These are phyloP conservation scores for Boletus mariae DNA, from an alignment of 1,284 basidiomycete genomes.

Conservation along the genomic window DNA sequence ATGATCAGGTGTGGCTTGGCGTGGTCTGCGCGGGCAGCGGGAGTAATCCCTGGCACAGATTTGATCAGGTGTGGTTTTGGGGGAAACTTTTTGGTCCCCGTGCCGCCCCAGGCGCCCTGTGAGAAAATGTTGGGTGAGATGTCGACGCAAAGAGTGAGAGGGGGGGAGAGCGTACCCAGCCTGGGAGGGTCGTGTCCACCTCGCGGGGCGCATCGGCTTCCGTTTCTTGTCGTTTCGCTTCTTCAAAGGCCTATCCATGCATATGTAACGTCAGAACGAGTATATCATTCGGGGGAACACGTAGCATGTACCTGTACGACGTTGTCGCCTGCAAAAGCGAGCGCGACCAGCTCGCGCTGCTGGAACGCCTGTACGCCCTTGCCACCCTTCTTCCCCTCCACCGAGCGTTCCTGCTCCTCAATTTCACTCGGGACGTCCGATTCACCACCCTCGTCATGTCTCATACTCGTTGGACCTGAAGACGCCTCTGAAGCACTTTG, in stretches of 20 bases:
- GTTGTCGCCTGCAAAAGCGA: conserved; percentile 95
- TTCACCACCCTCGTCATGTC: conserved; percentile 27
- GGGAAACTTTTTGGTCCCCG: conserved; percentile 57
- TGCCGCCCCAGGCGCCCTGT: conserved; percentile 90
- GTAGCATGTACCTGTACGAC: conserved; percentile 67
- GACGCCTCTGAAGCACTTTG: conserved; percentile 8
- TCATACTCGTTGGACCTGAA: background rate
- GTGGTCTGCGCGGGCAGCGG: conserved; percentile 78
- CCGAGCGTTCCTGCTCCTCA: conserved; percentile 57
- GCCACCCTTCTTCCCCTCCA: conserved; percentile 40
- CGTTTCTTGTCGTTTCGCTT: conserved; percentile 76
- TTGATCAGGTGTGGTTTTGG: conserved; percentile 72
- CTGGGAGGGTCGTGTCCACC: conserved; percentile 88
- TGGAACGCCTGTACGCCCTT: conserved; percentile 63
- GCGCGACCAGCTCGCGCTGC: conserved; percentile 87
- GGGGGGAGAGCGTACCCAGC: conserved; percentile 70
- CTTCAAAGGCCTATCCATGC: conserved; percentile 72
- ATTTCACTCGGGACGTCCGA: conserved; percentile 63
- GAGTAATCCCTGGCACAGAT: conserved; percentile 77
- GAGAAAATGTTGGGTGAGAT: background rate
- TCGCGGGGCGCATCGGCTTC: conserved; percentile 81
- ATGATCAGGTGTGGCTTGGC: conserved; percentile 88
- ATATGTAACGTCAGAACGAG: background rate
- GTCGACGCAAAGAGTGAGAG: background rate
- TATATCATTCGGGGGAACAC: background rate